These are phyloP conservation scores for Fusarium nisikadoi DNA, from an alignment of 2,329 filamentous ascomycete genomes.

Conservation along the genomic window DNA sequence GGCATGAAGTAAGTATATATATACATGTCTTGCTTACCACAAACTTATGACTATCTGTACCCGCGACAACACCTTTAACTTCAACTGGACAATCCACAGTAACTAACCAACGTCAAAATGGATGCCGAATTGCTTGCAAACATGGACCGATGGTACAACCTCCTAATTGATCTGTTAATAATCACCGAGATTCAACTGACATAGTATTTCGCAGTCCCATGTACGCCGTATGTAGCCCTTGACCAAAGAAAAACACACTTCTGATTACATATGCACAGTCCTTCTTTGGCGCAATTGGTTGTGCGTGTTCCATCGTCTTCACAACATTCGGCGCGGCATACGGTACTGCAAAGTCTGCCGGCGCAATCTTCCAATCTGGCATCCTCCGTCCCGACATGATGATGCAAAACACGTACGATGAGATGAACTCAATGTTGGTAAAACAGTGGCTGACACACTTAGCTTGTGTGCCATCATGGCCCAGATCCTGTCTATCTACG, in stretches of 20 bases:
- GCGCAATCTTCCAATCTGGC: conserved; percentile 57
- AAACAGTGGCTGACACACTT: conserved; percentile 13
- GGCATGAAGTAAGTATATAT: background rate
- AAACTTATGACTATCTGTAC: background rate
- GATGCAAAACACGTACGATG: conserved; percentile 54
- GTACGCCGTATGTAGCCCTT: conserved; percentile 54
- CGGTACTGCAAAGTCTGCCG: conserved; percentile 56
- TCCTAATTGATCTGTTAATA: background rate
- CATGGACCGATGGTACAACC: conserved; percentile 51
- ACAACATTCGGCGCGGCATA: conserved; percentile 61
- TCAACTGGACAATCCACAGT: background rate
- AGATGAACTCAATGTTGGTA: background rate
- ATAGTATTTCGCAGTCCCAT: conserved; percentile 49
- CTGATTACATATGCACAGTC: conserved; percentile 41
- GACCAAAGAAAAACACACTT: background rate
- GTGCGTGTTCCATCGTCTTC: conserved; percentile 60
- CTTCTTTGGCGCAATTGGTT: conserved; percentile 57
- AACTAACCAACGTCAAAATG: conserved; percentile 39
- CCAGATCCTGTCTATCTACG: conserved; percentile 60
- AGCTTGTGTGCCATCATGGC: conserved; percentile 59
- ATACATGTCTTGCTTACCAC: background rate
- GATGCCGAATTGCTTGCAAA: conserved; percentile 47
- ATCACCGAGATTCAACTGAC: background rate
- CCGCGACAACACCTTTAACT: background rate
- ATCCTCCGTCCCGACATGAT: conserved; percentile 57